A percentile compares a stretch with the other conserved stretches of the same genome.
phyloP scores from a whole-genome alignment of 768 basidiomycete species.

The Mrakia frigida region DNA sequence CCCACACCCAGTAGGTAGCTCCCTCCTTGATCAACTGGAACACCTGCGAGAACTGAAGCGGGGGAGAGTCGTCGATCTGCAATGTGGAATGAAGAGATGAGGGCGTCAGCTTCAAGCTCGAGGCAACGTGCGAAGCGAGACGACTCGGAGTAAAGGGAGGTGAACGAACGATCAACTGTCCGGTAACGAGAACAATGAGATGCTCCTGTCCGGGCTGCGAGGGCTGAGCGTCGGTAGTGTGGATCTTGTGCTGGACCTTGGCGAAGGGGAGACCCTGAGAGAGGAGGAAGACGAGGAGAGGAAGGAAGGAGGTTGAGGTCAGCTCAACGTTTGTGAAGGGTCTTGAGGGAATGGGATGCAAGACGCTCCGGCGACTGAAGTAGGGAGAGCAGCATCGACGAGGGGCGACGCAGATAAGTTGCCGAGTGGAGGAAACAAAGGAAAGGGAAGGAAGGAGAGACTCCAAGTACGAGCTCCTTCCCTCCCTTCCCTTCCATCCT shows the following conservation, averaged over 20 bases:
- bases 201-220: constrained; percentile 53
- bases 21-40: constrained; percentile 85
- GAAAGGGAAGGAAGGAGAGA: too few relatives aligned
- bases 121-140: neutral
- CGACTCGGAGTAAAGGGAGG: neutral
- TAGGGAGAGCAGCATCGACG: too few relatives aligned
- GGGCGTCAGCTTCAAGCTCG: neutral
- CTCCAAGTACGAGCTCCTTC: too few relatives aligned
- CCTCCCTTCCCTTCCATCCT: too few relatives aligned
- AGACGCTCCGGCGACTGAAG: too few relatives aligned
- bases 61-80: constrained; percentile 72
- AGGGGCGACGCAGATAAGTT: too few relatives aligned
- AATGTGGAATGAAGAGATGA: neutral
- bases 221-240: constrained; percentile 83
- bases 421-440: too few relatives aligned
- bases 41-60: constrained; percentile 84
- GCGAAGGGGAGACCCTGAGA: constrained; percentile 68
- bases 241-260: constrained; percentile 71
- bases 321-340: neutral
- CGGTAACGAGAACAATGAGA: constrained; percentile 82
- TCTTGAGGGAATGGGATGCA: too few relatives aligned
- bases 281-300: neutral
- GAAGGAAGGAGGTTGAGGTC: neutral
- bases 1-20: constrained; percentile 67
- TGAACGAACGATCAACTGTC: constrained; percentile 58